Evolutionary conservation across 345 rosid genomes (phyloP), one percentile per base, ranked within the genome.

Genomic region (Dipteronia dyeriana): DNA sequence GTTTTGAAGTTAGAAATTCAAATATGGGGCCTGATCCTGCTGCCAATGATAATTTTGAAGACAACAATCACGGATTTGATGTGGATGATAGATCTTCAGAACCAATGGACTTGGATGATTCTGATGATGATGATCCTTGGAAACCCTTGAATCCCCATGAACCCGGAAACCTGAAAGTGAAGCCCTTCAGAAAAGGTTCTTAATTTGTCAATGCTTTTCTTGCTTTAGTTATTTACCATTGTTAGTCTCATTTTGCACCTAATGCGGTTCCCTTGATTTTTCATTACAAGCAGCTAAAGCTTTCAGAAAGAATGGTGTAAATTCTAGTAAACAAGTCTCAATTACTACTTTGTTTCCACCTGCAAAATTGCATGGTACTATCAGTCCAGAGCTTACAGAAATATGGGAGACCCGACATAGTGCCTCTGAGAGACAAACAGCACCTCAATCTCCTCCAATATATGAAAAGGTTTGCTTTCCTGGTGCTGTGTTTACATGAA

Each of bases 71-170:
- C 81, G 90, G 68, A 70, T 87, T 85, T 77, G 85, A 87, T 74
- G 87, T 87, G 84, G 90, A 86, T 74, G 84, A 86, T 73, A 82
- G 81, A 12, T 73, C 81, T 85, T 82, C 88, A 75, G 93, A 83
- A 68, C 82, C 91, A 66, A 66, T 82, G 82, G 80, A 86, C 80
- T 54, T 74, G 57, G 89, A 86, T 75, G 91, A 89, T 77, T 81
- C 90, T 63, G 97, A 92, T 82, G 95, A 91, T 69, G 89, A 86
- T 71, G 95, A 96, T 86, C 99, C 95, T 12, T 96, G 99, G 98
- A 91, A 92, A 82, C 95, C 94, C 81, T 73, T 96, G 80, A 91
- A 91, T 86, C 98, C 98, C 64, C 93, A 96, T 86, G 99, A 92
- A 82, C 87, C 90, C 34, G 98, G 99, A 90, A 91, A 83, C 76